Evolutionary conservation across 305 asterid species (phyloP).

Genomic region (Coffea humblotiana): DNA sequence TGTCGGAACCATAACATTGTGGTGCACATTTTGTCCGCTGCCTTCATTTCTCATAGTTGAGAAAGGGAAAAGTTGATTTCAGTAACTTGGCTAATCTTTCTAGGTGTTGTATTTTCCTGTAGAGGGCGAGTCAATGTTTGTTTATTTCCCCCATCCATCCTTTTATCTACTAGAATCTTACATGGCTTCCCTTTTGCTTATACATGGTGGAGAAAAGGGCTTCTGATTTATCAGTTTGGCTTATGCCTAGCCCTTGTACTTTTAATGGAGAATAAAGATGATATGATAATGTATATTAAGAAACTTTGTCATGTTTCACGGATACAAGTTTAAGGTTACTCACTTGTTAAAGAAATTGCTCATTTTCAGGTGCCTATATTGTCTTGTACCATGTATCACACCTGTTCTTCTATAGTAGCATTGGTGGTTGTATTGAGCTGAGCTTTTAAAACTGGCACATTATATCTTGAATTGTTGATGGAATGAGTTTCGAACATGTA

Average conservation of each 20-base stretch:
- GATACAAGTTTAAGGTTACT: not conserved
- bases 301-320: not conserved
- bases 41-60: not conserved
- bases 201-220: not conserved
- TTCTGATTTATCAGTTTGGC: not conserved
- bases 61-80: not conserved
- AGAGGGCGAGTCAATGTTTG: not conserved
- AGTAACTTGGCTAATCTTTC: not conserved
- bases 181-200: not conserved
- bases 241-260: not conserved
- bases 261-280: not conserved
- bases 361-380: not conserved
- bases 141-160: too few relatives aligned
- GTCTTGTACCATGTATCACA: not conserved
- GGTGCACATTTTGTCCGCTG: not conserved
- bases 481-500: not conserved
- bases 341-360: not conserved
- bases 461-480: not conserved
- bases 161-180: not conserved
- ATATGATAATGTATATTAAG: too few relatives aligned
- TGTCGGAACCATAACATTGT: not conserved
- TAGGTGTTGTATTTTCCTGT: not conserved
- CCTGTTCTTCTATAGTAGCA: not conserved
- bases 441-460: not conserved
- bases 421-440: not conserved